Evolutionary conservation across 371 early-diverging fungal species (phyloP).

Genomic region (Mortierella sp.): DNA sequence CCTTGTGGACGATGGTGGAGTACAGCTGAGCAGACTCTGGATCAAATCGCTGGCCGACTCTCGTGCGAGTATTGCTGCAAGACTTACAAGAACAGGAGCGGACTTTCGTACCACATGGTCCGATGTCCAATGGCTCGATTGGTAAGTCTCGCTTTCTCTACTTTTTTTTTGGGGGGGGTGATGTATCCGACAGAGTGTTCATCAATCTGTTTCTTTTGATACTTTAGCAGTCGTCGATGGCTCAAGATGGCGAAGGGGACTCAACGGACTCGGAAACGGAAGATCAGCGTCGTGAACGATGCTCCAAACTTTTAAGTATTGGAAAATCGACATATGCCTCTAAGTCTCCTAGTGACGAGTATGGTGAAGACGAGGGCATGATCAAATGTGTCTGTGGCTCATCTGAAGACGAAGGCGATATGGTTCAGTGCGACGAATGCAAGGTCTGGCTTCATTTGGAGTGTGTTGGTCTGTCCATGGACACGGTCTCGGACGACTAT

Average conservation of each 20-base stretch:
- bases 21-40: slow-evolving; percentile 22
- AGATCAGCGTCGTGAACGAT: slow-evolving; percentile 37
- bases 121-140: slow-evolving; percentile 55
- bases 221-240: slow-evolving; percentile 25
- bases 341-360: slow-evolving; percentile 20
- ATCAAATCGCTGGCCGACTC: slow-evolving; percentile 24
- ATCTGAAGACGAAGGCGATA: slow-evolving; percentile 60
- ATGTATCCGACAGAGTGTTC: neutral
- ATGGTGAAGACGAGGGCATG: slow-evolving; percentile 34
- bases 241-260: slow-evolving; percentile 25
- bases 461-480: slow-evolving; percentile 57
- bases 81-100: slow-evolving; percentile 57
- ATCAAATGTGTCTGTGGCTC: slow-evolving; percentile 63
- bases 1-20: slow-evolving; percentile 14
- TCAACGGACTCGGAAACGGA: slow-evolving; percentile 46
- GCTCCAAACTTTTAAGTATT: slow-evolving; percentile 11
- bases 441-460: slow-evolving; percentile 65
- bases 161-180: neutral
- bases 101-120: slow-evolving; percentile 56
- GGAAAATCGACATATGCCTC: neutral
- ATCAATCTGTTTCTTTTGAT: neutral
- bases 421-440: slow-evolving; percentile 67
- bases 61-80: slow-evolving; percentile 62
- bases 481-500: slow-evolving; percentile 54
- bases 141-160: slow-evolving; percentile 11